Evolutionary conservation across 2,329 filamentous ascomycete species (phyloP).

Genomic region (Trichophyton simii): DNA sequence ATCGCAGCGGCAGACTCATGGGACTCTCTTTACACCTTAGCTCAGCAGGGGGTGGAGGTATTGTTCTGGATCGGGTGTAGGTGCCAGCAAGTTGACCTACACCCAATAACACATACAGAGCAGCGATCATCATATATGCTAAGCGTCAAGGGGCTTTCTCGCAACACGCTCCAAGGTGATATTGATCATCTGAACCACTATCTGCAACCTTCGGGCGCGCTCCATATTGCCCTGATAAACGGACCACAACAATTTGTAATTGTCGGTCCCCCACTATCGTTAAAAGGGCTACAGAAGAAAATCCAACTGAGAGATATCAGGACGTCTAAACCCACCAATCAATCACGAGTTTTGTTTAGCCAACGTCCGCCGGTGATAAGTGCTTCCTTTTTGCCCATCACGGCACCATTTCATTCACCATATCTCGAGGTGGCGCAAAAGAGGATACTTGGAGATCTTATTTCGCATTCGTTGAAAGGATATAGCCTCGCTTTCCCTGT

Average conservation of each 20-base stretch:
- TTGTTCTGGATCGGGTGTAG: constrained; percentile 98
- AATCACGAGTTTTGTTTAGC: constrained; percentile 91
- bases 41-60: constrained; percentile 71
- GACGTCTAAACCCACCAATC: constrained; percentile 83
- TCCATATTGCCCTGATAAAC: constrained; percentile 92
- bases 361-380: constrained; percentile 41
- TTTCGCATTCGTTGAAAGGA: constrained; percentile 35
- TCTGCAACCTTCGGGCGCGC: constrained; percentile 58
- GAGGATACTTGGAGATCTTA: constrained; percentile 76
- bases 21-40: constrained; percentile 76
- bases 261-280: constrained; percentile 85
- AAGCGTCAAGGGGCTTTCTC: constrained; percentile 26
- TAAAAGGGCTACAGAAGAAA: constrained; percentile 59
- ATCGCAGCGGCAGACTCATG: constrained; percentile 83
- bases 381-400: constrained; percentile 77
- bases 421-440: constrained; percentile 77
- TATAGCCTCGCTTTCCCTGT: constrained; percentile 70
- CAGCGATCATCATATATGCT: constrained; percentile 65
- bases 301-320: constrained; percentile 48
- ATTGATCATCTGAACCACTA: constrained; percentile 60
- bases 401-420: constrained; percentile 93
- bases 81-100: constrained; percentile 56
- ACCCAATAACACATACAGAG: background rate
- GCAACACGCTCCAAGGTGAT: background rate
- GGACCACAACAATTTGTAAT: constrained; percentile 95